Conservation (phyloP, 345 rosid genomes). For the Iberis pinnata region DNA sequence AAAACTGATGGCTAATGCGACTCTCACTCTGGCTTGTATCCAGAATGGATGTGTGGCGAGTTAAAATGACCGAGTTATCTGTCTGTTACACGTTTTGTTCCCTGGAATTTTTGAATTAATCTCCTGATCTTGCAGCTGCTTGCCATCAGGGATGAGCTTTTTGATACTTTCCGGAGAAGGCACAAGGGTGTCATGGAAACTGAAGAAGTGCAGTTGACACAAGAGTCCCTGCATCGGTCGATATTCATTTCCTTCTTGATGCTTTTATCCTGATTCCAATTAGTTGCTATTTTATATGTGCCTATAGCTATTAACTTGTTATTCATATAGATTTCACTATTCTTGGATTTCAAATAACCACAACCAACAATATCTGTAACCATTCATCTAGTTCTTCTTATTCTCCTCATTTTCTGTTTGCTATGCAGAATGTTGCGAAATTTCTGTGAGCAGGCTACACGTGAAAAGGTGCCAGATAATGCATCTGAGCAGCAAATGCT, state of each 20-base stretch:
- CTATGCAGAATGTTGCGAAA: slow-evolving; percentile 74
- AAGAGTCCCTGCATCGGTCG: slow-evolving; percentile 78
- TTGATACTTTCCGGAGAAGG: slow-evolving; percentile 90
- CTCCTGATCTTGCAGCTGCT: slow-evolving; percentile 46
- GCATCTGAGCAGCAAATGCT: slow-evolving; percentile 91
- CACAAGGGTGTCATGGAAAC: slow-evolving; percentile 83
- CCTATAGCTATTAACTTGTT: slow-evolving; percentile 1
- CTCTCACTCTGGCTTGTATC: slow-evolving; percentile 2
- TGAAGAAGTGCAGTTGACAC: slow-evolving; percentile 83
- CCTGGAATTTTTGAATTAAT: slow-evolving; percentile 11
- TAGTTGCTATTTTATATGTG: slow-evolving; percentile 1
- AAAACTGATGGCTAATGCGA: background rate
- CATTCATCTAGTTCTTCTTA: background rate
- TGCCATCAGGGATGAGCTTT: slow-evolving; percentile 87
- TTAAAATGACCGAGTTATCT: background rate
- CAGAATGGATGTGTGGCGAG: background rate
- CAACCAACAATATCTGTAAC: background rate
- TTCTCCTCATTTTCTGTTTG: slow-evolving; percentile 13
- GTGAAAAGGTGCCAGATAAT: slow-evolving; percentile 57
- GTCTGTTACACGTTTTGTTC: background rate
- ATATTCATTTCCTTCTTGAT: slow-evolving; percentile 14
- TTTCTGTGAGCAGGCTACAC: slow-evolving; percentile 77
- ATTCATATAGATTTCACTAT: slow-evolving; percentile 10
- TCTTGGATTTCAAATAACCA: background rate
- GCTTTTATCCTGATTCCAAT: background rate